phyloP scores from a whole-genome alignment of 305 asterid genomes.

The Fraxinus sp. region DNA sequence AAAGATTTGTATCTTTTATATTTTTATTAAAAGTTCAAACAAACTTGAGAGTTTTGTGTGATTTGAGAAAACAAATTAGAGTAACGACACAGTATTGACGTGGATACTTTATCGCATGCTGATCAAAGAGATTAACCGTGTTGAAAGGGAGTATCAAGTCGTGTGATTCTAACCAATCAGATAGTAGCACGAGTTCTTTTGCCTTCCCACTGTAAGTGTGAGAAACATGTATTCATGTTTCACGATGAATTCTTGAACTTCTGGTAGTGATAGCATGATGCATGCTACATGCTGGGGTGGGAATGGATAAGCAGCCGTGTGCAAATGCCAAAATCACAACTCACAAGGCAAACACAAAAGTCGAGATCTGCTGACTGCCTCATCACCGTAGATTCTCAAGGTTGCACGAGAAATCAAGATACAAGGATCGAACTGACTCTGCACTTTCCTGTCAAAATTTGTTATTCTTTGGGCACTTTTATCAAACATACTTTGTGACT shows the following conservation, averaged over 20 bases:
- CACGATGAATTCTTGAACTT: neutral
- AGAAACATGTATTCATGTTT: neutral
- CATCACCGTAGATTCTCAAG: slow-evolving; percentile 53
- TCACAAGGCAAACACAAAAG: slow-evolving; percentile 24
- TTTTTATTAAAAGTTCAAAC: neutral
- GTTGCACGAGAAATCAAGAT: neutral
- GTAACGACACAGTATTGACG: slow-evolving; percentile 23
- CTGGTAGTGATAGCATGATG: neutral
- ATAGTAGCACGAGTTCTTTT: slow-evolving; percentile 45
- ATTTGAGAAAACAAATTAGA: slow-evolving; percentile 20
- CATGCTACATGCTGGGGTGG: slow-evolving; percentile 51
- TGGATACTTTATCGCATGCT: slow-evolving; percentile 21
- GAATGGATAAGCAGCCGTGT: slow-evolving; percentile 89
- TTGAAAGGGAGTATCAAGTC: slow-evolving; percentile 32
- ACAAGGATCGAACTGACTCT: neutral
- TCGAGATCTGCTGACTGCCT: slow-evolving; percentile 9
- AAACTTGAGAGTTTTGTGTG: neutral
- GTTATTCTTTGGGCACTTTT: neutral
- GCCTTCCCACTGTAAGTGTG: slow-evolving; percentile 61
- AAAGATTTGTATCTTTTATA: too few species aligned
- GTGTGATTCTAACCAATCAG: slow-evolving; percentile 47
- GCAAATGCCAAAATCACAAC: slow-evolving; percentile 63
- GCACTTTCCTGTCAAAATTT: neutral
- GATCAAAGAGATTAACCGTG: slow-evolving; percentile 27
- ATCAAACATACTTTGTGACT: neutral